A percentile compares a stretch with the other conserved stretches of the same genome.
These are phyloP conservation scores for Microbotryomycetes sp. DNA, from an alignment of 1,284 basidiomycete genomes.

Conservation along the genomic window DNA sequence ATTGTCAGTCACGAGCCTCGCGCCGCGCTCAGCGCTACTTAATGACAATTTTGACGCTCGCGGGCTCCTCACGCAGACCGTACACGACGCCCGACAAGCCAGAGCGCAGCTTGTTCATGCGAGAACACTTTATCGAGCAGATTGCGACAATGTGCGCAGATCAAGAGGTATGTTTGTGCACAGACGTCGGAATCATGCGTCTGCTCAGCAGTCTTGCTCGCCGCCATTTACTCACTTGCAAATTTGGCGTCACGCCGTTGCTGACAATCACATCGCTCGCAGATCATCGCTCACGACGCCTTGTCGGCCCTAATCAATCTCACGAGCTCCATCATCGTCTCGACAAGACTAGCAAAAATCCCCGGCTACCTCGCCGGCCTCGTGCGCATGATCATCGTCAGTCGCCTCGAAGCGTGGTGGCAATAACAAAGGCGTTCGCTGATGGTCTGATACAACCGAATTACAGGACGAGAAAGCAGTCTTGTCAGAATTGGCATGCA, in stretches of 20 bases:
- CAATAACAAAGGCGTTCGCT: background rate
- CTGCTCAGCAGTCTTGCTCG: too few species aligned
- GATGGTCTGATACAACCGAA: too few species aligned
- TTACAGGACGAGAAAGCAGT: conserved; percentile 75
- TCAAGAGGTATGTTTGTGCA: conserved; percentile 14
- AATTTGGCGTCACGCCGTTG: too few species aligned
- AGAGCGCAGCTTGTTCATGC: conserved; percentile 29
- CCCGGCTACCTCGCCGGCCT: conserved; percentile 71
- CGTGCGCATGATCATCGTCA: conserved; percentile 81
- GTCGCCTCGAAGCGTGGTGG: conserved; percentile 38
- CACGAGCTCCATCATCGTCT: conserved; percentile 70
- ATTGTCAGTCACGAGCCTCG: conserved; percentile 22
- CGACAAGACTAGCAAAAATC: conserved; percentile 60
- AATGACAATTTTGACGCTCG: too few species aligned
- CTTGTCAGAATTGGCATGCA: conserved; percentile 87
- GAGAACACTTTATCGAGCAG: conserved; percentile 24
- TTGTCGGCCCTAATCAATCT: conserved; percentile 91
- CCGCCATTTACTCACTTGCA: too few species aligned
- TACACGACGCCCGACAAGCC: conserved; percentile 22
- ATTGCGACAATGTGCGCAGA: conserved; percentile 30
- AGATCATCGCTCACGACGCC: conserved; percentile 91
- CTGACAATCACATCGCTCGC: too few species aligned
- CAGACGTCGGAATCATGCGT: too few species aligned
- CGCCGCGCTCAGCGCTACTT: too few species aligned
- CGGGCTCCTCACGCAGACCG: too few species aligned